These are phyloP conservation scores for Colletotrichum liaoningense DNA, from an alignment of 2,329 filamentous ascomycete species.

Conservation along the genomic window DNA sequence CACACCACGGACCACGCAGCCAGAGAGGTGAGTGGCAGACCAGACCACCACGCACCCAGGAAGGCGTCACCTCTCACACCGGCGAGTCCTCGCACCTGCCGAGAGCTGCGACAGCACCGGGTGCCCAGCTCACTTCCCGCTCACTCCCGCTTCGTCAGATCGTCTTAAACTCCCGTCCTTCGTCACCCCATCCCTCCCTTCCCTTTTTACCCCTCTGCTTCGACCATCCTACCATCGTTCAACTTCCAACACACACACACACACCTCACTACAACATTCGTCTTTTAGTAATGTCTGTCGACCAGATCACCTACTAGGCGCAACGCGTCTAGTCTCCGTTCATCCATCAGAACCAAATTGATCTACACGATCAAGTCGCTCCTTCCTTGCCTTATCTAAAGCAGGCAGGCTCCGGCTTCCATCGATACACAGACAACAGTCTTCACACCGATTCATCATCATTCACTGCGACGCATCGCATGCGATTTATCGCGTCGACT, in stretches of 20 bases:
- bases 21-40: not conserved
- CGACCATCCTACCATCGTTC: not conserved
- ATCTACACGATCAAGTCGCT: constrained; percentile 35
- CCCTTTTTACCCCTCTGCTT: constrained; percentile 10
- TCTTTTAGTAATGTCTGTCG: constrained; percentile 35
- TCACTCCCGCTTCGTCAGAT: constrained; percentile 20
- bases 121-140: constrained; percentile 7
- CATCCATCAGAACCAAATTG: constrained; percentile 23
- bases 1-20: constrained; percentile 16
- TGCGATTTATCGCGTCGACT: constrained; percentile 14
- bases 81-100: constrained; percentile 23
- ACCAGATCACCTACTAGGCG: constrained; percentile 36
- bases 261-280: constrained; percentile 10
- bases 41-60: constrained; percentile 5
- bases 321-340: constrained; percentile 38
- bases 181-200: constrained; percentile 30
- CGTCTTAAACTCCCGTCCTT: constrained; percentile 23
- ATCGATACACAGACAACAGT: constrained; percentile 27
- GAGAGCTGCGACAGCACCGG: constrained; percentile 29
- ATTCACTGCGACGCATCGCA: constrained; percentile 14
- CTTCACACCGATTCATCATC: constrained; percentile 5
- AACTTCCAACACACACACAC: constrained; percentile 6
- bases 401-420: constrained; percentile 26
- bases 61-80: constrained; percentile 27
- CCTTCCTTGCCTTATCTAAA: constrained; percentile 28